Conservation (phyloP, 2,329 filamentous ascomycete species). For the Pseudogymnoascus sp. region DNA sequence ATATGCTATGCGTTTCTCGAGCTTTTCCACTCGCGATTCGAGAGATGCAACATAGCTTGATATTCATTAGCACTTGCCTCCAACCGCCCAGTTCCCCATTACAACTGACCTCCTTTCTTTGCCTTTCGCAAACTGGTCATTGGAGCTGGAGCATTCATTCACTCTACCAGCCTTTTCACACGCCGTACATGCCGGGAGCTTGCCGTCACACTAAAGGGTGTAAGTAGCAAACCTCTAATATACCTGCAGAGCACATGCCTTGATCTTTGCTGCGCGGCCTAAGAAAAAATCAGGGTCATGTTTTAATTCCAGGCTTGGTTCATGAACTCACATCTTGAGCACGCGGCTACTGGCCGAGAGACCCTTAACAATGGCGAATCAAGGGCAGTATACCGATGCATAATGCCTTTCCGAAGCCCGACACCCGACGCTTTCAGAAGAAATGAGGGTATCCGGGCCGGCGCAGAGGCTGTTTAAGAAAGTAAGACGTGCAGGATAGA, state of each 20-base stretch:
- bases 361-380: slow-evolving; percentile 58
- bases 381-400: slow-evolving; percentile 15
- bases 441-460: slow-evolving; percentile 6
- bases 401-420: not conserved
- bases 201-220: slow-evolving; percentile 71
- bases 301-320: not conserved
- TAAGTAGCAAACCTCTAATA: slow-evolving; percentile 17
- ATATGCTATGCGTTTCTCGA: slow-evolving; percentile 70
- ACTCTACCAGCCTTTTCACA: slow-evolving; percentile 87
- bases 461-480: slow-evolving; percentile 5
- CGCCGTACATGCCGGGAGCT: slow-evolving; percentile 87
- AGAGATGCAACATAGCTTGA: slow-evolving; percentile 82
- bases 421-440: not conserved
- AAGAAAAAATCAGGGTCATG: slow-evolving; percentile 10
- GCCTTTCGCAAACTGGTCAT: slow-evolving; percentile 90
- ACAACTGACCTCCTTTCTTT: slow-evolving; percentile 76
- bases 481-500: slow-evolving; percentile 10
- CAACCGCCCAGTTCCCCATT: not conserved
- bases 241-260: slow-evolving; percentile 41
- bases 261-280: slow-evolving; percentile 87
- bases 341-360: slow-evolving; percentile 72
- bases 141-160: slow-evolving; percentile 84
- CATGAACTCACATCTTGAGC: slow-evolving; percentile 58
- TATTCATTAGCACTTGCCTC: slow-evolving; percentile 17
- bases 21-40: slow-evolving; percentile 82